phyloP scores from a whole-genome alignment of 805 yeast genomes.

The Yueomyces sp. region DNA sequence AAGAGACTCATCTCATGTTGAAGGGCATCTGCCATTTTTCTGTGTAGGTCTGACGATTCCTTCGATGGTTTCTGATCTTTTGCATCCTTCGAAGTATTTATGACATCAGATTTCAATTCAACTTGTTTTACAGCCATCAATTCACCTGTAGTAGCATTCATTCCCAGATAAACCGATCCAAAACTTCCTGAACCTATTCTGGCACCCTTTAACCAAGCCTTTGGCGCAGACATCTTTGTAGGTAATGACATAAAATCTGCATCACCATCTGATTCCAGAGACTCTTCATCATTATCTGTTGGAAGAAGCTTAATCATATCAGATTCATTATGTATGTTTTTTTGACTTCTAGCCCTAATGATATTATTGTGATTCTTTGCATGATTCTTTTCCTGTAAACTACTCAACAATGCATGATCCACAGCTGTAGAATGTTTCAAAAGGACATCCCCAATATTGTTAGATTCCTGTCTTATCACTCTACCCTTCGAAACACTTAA shows the following conservation, averaged over 20 bases:
- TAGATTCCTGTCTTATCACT: constrained; percentile 23
- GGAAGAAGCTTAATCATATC: neutral
- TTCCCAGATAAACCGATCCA: constrained; percentile 85
- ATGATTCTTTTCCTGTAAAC: constrained; percentile 14
- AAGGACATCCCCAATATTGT: constrained; percentile 54
- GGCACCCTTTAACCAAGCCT: constrained; percentile 86
- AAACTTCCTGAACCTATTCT: constrained; percentile 90
- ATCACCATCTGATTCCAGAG: constrained; percentile 23
- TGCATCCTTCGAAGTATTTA: neutral
- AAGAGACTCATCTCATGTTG: constrained; percentile 71
- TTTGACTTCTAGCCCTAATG: neutral
- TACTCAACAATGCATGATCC: constrained; percentile 31
- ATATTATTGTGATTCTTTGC: constrained; percentile 3
- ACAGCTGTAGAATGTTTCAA: constrained; percentile 43
- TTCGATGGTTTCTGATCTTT: constrained; percentile 6
- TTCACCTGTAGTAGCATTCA: constrained; percentile 87
- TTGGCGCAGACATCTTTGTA: constrained; percentile 38
- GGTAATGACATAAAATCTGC: constrained; percentile 22
- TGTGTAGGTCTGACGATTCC: constrained; percentile 24
- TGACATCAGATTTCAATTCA: constrained; percentile 29
- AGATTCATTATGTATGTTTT: neutral
- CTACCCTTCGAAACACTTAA: constrained; percentile 19
- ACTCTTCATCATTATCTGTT: constrained; percentile 3
- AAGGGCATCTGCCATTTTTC: constrained; percentile 61
- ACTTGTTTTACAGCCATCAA: constrained; percentile 96